These are phyloP conservation scores for Fomitopsis schrenkii DNA, from an alignment of 1,284 basidiomycete species.

Conservation along the genomic window DNA sequence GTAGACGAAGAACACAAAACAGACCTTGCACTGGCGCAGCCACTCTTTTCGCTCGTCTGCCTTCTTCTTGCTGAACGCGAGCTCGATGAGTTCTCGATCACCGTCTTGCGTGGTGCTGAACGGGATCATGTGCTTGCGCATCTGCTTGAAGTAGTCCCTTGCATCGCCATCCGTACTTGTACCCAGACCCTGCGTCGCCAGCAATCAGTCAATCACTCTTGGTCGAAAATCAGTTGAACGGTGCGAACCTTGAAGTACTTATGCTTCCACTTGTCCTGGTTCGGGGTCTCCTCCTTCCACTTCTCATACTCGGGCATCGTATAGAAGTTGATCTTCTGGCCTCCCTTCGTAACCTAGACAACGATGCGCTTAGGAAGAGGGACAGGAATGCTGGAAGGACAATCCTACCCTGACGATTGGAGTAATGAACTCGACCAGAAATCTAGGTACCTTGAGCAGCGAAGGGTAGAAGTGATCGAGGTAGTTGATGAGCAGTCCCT, in stretches of 20 bases:
- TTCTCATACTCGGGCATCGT: constrained; percentile 96
- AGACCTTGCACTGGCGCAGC: constrained; percentile 88
- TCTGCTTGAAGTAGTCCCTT: constrained; percentile 89
- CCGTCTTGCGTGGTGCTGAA: constrained; percentile 82
- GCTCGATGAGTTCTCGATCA: constrained; percentile 89
- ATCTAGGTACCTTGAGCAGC: constrained; percentile 86
- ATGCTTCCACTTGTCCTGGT: constrained; percentile 82
- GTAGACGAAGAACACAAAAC: constrained; percentile 9
- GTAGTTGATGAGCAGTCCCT: constrained; percentile 98
- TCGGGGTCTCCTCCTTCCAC: constrained; percentile 83
- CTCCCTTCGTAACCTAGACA: constrained; percentile 76
- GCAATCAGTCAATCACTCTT: neutral
- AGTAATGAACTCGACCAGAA: constrained; percentile 98
- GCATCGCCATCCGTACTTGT: constrained; percentile 89
- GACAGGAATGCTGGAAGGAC: neutral
- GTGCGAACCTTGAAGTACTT: constrained; percentile 92
- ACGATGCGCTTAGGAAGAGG: neutral
- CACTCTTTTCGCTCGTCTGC: constrained; percentile 99
- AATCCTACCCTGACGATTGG: constrained; percentile 86
- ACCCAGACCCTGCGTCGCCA: constrained; percentile 78
- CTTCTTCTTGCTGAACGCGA: constrained; percentile 99
- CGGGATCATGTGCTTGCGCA: constrained; percentile 92
- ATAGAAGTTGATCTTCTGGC: constrained; percentile 87
- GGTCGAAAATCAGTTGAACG: neutral
- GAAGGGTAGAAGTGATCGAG: constrained; percentile 98